These are phyloP conservation scores for Irpex sp. DNA, from an alignment of 1,284 basidiomycete species.

Conservation along the genomic window DNA sequence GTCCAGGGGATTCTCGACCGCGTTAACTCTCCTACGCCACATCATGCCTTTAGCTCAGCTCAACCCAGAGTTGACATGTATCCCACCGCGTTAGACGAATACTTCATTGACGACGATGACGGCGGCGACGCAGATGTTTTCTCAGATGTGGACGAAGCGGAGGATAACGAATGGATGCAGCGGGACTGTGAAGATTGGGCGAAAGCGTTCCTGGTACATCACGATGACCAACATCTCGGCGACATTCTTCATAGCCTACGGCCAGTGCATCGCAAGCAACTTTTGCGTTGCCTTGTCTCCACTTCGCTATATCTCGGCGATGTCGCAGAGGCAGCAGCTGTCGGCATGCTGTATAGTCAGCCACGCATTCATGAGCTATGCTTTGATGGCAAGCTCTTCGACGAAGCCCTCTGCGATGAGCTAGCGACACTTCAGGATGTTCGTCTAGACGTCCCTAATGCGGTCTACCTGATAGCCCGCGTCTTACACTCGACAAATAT, in stretches of 20 bases:
- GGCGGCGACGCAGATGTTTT: slow-evolving; percentile 3
- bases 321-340: slow-evolving; percentile 12
- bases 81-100: slow-evolving; percentile 16
- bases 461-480: slow-evolving; percentile 19
- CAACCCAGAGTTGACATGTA: slow-evolving; percentile 22
- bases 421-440: slow-evolving; percentile 19
- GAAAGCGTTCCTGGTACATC: slow-evolving; percentile 7
- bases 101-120: slow-evolving; percentile 2
- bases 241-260: slow-evolving; percentile 12
- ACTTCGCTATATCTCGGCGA: slow-evolving; percentile 15
- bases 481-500: slow-evolving; percentile 19
- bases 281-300: slow-evolving; percentile 16
- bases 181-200: slow-evolving; percentile 9
- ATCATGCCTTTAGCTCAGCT: slow-evolving; percentile 23
- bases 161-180: slow-evolving; percentile 1
- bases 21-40: slow-evolving; percentile 19
- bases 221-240: slow-evolving; percentile 2
- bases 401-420: slow-evolving; percentile 15
- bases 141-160: slow-evolving; percentile 4
- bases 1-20: slow-evolving; percentile 21
- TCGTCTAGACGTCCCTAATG: slow-evolving; percentile 22
- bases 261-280: slow-evolving; percentile 11
- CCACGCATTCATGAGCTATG: slow-evolving; percentile 8
- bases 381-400: slow-evolving; percentile 3
- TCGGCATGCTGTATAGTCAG: slow-evolving; percentile 18